These are phyloP conservation scores for Aspergillus sp. DNA, from an alignment of 2,329 filamentous ascomycete species.

Conservation along the genomic window DNA sequence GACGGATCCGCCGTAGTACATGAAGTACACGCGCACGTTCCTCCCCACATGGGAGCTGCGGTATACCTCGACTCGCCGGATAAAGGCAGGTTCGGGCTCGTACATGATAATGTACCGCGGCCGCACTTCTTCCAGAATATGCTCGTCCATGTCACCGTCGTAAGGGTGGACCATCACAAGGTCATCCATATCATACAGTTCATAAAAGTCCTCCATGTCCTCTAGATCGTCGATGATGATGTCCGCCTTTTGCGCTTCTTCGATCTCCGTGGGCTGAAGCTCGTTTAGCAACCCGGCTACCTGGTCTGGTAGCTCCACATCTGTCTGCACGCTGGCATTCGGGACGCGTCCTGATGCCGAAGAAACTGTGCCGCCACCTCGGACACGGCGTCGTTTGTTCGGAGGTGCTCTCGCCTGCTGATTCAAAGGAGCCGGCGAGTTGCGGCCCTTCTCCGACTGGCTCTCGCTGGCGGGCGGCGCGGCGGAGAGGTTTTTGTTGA, in stretches of 20 bases:
- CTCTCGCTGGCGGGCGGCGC: slow-evolving; percentile 25
- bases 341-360: slow-evolving; percentile 62
- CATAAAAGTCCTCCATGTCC: slow-evolving; percentile 88
- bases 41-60: slow-evolving; percentile 88
- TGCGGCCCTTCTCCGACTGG: slow-evolving; percentile 20
- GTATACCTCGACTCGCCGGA: slow-evolving; percentile 91
- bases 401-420: slow-evolving; percentile 64
- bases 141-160: slow-evolving; percentile 92
- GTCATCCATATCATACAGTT: slow-evolving; percentile 88
- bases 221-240: slow-evolving; percentile 77
- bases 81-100: slow-evolving; percentile 91
- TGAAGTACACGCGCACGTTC: slow-evolving; percentile 89
- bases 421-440: slow-evolving; percentile 18
- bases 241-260: slow-evolving; percentile 67
- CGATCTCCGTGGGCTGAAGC: slow-evolving; percentile 75
- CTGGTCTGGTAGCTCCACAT: slow-evolving; percentile 74
- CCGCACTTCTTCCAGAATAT: slow-evolving; percentile 90
- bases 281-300: slow-evolving; percentile 80
- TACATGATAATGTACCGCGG: slow-evolving; percentile 98
- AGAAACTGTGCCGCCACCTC: slow-evolving; percentile 70
- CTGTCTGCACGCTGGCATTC: slow-evolving; percentile 72
- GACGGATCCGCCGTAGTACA: slow-evolving; percentile 92
- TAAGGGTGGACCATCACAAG: slow-evolving; percentile 89
- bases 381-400: slow-evolving; percentile 81
- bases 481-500: slow-evolving; percentile 57